A percentile compares a stretch with the other conserved stretches of the same genome.
Evolutionary conservation across 2,329 filamentous ascomycete species (phyloP).

Genomic region (Emmonsiellopsis sp.): DNA sequence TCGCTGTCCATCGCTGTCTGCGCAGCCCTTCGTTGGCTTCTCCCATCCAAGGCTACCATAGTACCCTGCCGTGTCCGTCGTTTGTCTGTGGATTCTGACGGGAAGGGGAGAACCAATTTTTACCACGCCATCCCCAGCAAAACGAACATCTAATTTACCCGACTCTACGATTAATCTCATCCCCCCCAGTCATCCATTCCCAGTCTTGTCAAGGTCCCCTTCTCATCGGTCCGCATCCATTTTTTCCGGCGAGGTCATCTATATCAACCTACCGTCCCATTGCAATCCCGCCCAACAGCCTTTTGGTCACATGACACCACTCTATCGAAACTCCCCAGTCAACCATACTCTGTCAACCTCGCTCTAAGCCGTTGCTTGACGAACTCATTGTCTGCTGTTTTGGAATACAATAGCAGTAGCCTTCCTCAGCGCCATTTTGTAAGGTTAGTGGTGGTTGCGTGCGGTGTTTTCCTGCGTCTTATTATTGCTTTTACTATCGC

Average conservation of each 20-base stretch:
- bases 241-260: slow-evolving; percentile 3
- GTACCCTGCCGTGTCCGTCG: slow-evolving; percentile 6
- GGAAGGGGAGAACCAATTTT: slow-evolving; percentile 1
- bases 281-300: background rate
- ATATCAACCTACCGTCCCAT: background rate
- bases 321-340: background rate
- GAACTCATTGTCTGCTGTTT: slow-evolving; percentile 4
- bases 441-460: background rate
- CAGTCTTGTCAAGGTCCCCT: background rate
- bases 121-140: background rate
- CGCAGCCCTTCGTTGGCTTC: background rate
- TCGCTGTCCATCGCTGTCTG: background rate
- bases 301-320: slow-evolving; percentile 2
- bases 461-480: background rate
- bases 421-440: background rate
- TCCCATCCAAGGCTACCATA: background rate
- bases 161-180: background rate
- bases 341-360: background rate
- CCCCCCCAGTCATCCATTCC: background rate
- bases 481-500: background rate
- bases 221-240: background rate
- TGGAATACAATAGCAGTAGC: background rate
- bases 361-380: background rate
- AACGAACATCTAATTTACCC: background rate
- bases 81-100: slow-evolving; percentile 3